A percentile compares a stretch with the other conserved stretches of the same genome.
phyloP scores from a whole-genome alignment of 805 yeast genomes.

The Ogataea ganodermae region DNA sequence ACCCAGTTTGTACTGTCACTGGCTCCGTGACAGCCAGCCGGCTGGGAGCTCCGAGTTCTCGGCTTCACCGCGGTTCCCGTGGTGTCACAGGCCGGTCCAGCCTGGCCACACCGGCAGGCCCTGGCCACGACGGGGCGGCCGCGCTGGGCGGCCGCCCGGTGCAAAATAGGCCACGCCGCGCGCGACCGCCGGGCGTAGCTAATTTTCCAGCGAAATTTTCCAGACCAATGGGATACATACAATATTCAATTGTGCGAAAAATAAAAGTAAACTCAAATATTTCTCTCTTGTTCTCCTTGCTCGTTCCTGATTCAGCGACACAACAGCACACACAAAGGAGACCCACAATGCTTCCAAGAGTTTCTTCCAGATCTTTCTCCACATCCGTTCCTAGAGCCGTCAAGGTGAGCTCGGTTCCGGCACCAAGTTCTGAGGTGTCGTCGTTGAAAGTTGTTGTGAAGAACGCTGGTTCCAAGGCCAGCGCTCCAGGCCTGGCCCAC shows the following conservation, averaged over 20 bases:
- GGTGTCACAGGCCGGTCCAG: no score
- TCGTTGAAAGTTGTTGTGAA: conserved; percentile 74
- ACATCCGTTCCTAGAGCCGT: conserved; percentile 49
- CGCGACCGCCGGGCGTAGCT: no score
- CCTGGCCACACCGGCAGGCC: no score
- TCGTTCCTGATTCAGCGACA: background rate
- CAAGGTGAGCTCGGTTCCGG: conserved; percentile 38
- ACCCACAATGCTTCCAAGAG: conserved; percentile 35
- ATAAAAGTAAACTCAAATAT: background rate
- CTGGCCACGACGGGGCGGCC: no score
- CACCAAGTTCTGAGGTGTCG: conserved; percentile 65
- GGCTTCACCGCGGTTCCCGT: no score
- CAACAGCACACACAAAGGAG: conserved; percentile 11
- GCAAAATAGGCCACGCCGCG: background rate
- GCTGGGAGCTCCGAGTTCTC: no score
- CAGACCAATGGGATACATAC: conserved; percentile 16
- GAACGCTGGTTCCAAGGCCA: conserved; percentile 80
- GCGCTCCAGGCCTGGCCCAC: conserved; percentile 82
- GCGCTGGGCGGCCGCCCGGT: background rate
- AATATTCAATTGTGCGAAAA: conserved; percentile 12
- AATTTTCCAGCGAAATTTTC: no score
- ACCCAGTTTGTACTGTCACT: no score
- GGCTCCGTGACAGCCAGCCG: no score
- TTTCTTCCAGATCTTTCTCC: conserved; percentile 37
- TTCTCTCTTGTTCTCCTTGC: background rate